Evolutionary conservation across 768 basidiomycete genomes (phyloP).

Genomic region (Galerina sulciceps): DNA sequence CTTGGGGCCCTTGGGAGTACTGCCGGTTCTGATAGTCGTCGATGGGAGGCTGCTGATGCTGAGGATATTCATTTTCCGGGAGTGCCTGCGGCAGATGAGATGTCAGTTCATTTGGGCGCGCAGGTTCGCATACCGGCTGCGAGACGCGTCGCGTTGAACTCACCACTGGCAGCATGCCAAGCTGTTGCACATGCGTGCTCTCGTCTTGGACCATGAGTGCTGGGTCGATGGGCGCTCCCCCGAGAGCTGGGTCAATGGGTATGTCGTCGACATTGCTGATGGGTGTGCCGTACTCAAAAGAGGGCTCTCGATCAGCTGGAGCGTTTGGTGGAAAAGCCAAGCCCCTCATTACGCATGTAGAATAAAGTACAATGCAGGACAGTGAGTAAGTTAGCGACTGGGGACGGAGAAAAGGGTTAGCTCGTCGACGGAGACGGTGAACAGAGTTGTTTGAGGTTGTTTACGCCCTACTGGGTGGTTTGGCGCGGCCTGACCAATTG

Average conservation of each 20-base stretch:
- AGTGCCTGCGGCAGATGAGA: constrained; percentile 27
- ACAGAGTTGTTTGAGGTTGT: constrained; percentile 44
- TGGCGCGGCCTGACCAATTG: constrained; percentile 23
- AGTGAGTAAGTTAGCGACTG: constrained; percentile 10
- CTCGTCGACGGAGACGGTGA: constrained; percentile 49
- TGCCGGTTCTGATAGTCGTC: constrained; percentile 44
- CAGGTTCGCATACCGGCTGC: constrained; percentile 30
- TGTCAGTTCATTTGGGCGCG: constrained; percentile 26
- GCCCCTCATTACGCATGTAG: constrained; percentile 56
- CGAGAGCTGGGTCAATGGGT: constrained; percentile 82
- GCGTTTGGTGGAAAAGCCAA: constrained; percentile 58
- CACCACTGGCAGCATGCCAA: constrained; percentile 33
- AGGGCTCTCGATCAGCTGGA: constrained; percentile 55
- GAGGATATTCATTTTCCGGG: constrained; percentile 25
- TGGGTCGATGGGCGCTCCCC: constrained; percentile 56
- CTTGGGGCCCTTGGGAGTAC: constrained; percentile 78
- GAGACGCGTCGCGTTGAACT: constrained; percentile 73
- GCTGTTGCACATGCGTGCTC: constrained; percentile 33
- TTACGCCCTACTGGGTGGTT: constrained; percentile 26
- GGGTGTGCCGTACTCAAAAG: constrained; percentile 65
- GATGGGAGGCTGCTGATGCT: constrained; percentile 28
- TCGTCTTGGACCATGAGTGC: constrained; percentile 40
- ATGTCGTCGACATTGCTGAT: constrained; percentile 64
- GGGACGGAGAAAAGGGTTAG: constrained; percentile 19
- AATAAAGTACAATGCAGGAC: constrained; percentile 17